Conservation (phyloP, 306 rosid genomes). For the Fragaria vesca region DNA sequence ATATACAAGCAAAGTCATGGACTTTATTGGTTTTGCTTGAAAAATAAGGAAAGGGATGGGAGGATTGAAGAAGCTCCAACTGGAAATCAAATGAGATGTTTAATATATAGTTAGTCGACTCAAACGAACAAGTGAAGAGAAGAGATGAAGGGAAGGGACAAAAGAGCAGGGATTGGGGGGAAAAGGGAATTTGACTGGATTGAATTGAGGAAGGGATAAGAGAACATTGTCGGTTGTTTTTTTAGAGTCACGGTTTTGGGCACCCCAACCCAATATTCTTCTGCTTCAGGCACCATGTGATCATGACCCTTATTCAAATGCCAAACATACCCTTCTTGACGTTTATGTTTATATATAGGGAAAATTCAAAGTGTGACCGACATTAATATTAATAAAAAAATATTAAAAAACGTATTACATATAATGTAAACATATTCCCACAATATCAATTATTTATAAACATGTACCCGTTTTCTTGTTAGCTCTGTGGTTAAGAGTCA, state of each 20-base stretch:
- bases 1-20: background rate
- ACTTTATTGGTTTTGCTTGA: background rate
- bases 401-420: too few relatives aligned
- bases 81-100: background rate
- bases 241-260: conserved; percentile 7
- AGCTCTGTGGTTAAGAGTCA: too few relatives aligned
- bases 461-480: too few relatives aligned
- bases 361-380: too few relatives aligned
- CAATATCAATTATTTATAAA: too few relatives aligned
- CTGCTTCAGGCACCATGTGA: conserved; percentile 32
- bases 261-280: conserved; percentile 31
- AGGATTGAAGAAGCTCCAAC: conserved; percentile 1
- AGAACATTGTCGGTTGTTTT: conserved; percentile 34
- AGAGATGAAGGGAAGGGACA: conserved; percentile 1
- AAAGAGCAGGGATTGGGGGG: conserved; percentile 24
- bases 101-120: background rate
- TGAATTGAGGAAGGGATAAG: conserved; percentile 6
- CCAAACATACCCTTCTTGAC: background rate
- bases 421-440: too few relatives aligned
- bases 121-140: background rate
- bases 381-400: too few relatives aligned
- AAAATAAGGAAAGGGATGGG: background rate
- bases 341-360: background rate
- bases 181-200: background rate
- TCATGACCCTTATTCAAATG: background rate